phyloP scores from a whole-genome alignment of 2,329 filamentous ascomycete genomes.

The Ophiostoma fasciatum region DNA sequence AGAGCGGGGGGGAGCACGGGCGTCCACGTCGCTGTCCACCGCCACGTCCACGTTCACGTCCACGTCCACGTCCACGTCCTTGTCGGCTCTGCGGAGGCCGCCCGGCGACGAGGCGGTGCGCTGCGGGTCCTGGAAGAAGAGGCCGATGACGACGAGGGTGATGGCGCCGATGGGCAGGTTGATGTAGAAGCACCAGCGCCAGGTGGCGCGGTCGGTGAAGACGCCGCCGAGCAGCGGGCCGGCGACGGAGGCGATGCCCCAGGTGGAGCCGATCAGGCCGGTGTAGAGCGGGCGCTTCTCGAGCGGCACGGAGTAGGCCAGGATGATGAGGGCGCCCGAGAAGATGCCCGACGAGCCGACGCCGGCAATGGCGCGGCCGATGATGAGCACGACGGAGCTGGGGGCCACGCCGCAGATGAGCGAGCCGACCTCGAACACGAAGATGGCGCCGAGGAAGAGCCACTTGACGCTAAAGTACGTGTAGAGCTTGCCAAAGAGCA shows the following conservation, averaged over 20 bases:
- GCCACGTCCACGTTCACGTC: no score
- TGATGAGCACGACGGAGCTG: conserved; percentile 13
- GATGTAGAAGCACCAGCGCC: conserved; percentile 21
- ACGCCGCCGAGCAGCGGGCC: conserved; percentile 15
- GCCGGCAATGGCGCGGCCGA: conserved; percentile 14
- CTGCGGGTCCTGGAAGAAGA: conserved; percentile 11
- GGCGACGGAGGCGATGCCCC: conserved; percentile 22
- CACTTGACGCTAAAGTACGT: conserved; percentile 23
- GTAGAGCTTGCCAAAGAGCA: conserved; percentile 21
- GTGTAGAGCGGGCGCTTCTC: conserved; percentile 11
- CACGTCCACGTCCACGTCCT: no score
- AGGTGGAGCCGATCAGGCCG: conserved; percentile 25
- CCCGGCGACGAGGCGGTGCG: no score
- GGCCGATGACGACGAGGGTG: conserved; percentile 11
- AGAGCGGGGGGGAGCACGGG: no score
- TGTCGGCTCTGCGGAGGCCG: no score
- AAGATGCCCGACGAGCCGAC: conserved; percentile 24
- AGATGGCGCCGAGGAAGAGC: conserved; percentile 19
- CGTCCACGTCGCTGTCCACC: neutral
- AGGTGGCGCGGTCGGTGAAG: conserved; percentile 16
- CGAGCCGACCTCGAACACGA: conserved; percentile 23
- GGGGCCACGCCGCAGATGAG: conserved; percentile 18
- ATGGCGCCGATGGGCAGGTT: conserved; percentile 19
- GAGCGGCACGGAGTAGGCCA: conserved; percentile 14
- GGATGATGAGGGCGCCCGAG: conserved; percentile 22